A percentile compares a stretch with the other conserved stretches of the same genome.
Evolutionary conservation across 768 basidiomycete genomes (phyloP).

Genomic region (Pulveroboletus sp.): DNA sequence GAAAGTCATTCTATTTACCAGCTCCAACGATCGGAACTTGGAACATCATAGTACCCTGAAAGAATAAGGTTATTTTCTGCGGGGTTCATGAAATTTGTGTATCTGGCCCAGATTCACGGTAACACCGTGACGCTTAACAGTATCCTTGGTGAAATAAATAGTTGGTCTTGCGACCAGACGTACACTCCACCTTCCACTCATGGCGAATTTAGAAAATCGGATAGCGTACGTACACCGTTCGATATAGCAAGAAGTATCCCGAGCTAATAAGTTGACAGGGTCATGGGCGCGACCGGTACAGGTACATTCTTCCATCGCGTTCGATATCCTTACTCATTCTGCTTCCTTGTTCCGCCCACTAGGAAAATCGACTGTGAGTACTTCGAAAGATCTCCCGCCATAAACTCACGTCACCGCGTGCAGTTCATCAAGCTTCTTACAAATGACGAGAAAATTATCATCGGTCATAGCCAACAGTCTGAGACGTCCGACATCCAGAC

Average conservation of each 20-base stretch:
- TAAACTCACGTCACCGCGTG: neutral
- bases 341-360: too few species aligned
- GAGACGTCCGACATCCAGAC: constrained; percentile 2
- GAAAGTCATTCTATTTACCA: too few species aligned
- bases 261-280: neutral
- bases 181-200: too few species aligned
- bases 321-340: neutral
- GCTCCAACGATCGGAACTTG: too few species aligned
- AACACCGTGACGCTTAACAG: too few species aligned
- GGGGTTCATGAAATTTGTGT: too few species aligned
- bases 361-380: constrained; percentile 10
- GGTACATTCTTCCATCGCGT: neutral
- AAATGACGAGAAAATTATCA: neutral
- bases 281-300: constrained; percentile 5
- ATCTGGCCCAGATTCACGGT: too few species aligned
- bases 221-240: neutral
- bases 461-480: constrained; percentile 9
- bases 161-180: too few species aligned
- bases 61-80: too few species aligned
- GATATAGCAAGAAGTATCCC: neutral
- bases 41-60: too few species aligned
- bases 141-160: too few species aligned
- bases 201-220: neutral
- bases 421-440: constrained; percentile 9
- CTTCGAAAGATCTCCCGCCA: too few species aligned